Percentiles rank a stretch among this genome's conserved stretches.
These are phyloP conservation scores for Davidsoniella virescens DNA, from an alignment of 2,329 filamentous ascomycete species.

Conservation along the genomic window DNA sequence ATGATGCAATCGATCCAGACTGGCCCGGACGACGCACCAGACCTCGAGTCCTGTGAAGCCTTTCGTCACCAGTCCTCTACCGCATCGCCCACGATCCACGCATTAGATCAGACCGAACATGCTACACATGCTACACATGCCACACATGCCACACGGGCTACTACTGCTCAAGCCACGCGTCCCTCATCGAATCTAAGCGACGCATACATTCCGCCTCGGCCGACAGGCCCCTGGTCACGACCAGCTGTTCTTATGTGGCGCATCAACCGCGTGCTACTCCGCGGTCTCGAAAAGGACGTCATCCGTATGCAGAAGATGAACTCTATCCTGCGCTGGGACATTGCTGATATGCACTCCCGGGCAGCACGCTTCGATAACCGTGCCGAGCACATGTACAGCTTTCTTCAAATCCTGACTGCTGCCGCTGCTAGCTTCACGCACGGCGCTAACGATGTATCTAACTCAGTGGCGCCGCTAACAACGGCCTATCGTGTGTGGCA, in stretches of 20 bases:
- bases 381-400: slow-evolving; percentile 33
- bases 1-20: slow-evolving; percentile 21
- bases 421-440: slow-evolving; percentile 39
- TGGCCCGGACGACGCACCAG: not conserved
- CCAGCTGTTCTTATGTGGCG: slow-evolving; percentile 26
- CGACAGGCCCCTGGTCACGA: slow-evolving; percentile 24
- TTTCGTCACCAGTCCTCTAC: slow-evolving; percentile 19
- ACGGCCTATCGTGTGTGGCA: slow-evolving; percentile 35
- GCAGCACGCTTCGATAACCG: slow-evolving; percentile 36
- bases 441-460: slow-evolving; percentile 39
- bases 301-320: slow-evolving; percentile 29
- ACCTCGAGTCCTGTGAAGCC: slow-evolving; percentile 17
- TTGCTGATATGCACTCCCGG: slow-evolving; percentile 32
- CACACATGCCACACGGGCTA: too few relatives aligned
- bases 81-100: slow-evolving; percentile 4
- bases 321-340: slow-evolving; percentile 30
- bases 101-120: too few relatives aligned
- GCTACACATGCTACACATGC: too few relatives aligned
- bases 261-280: slow-evolving; percentile 26
- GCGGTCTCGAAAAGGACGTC: slow-evolving; percentile 33
- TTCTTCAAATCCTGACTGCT: slow-evolving; percentile 32
- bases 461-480: slow-evolving; percentile 34
- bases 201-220: slow-evolving; percentile 18
- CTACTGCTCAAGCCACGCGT: too few relatives aligned
- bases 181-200: too few relatives aligned